Base-by-base conservation (phyloP, 768 basidiomycete species). In the Austroboletus festivus region DNA sequence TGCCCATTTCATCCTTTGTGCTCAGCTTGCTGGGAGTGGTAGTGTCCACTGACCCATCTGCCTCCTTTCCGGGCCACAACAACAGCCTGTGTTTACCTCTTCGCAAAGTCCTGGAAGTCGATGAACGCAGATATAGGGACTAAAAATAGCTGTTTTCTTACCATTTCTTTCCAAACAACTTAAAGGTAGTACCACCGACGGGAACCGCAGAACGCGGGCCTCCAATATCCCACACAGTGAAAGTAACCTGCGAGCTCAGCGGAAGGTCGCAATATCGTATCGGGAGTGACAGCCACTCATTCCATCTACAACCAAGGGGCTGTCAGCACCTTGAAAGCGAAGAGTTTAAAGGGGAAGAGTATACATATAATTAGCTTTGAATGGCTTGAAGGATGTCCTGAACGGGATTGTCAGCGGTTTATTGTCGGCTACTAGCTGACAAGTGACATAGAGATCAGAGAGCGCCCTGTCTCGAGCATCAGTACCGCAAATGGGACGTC, bases 161-260 rank as follows among this genome's bases (percentile, higher is more conserved):
- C 93, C 87, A 86, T 73, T 97, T 96, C 80, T 90, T 89, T 13
- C 92, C 87, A 67, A 99, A 99, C 33, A 99, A 59, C 18, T 82
- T 76, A 62, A 98, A 86, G 0, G 93, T 96, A 3, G 93, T 82
- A 1, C 94, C 95, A 24, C 95, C 96, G 4, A 97, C 85, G 6
- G 93, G 89, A 16, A 81, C 75, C 2, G 90, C 83, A 39, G 78
- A 73, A 7, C 90, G 79, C 20, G 92, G 85, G 0, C 89, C 88
- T 31, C 83, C 87, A 50, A 93, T 93, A 62, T 98, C 94, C 89
- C 93, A 97, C 7, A 97, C 86, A 0, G 96, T 98, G 60, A 98
- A 88, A 0, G 89, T 86, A 44, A 99, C 77, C 59, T 96, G 93
- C 1, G 93, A 84, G 63, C 74, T 86, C 41, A 92, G 68, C 0